Conservation (phyloP, 2,329 filamentous ascomycete species). For the Nemania bipapillata region DNA sequence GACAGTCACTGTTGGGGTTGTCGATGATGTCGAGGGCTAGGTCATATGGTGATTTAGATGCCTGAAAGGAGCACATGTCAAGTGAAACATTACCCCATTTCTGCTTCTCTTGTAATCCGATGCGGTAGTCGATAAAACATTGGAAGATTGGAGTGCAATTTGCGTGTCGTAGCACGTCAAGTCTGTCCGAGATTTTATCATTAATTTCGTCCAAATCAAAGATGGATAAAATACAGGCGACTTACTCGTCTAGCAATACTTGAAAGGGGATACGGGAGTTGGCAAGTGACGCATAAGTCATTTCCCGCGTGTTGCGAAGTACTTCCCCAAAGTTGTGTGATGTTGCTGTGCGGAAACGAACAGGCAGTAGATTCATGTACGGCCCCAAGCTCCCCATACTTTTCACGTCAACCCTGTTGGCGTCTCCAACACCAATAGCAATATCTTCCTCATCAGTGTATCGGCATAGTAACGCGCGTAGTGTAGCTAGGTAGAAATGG, state of each 20-base stretch:
- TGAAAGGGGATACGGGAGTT: neutral
- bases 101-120: neutral
- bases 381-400: too few species aligned
- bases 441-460: too few species aligned
- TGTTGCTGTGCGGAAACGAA: too few species aligned
- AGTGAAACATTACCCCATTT: neutral
- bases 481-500: too few species aligned
- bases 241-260: neutral
- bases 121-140: neutral
- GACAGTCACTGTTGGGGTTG: conserved; percentile 21
- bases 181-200: neutral
- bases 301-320: too few species aligned
- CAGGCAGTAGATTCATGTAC: too few species aligned
- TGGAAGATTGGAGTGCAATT: neutral
- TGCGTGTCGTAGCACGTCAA: neutral
- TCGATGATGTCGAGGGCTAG: neutral
- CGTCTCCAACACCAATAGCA: too few species aligned
- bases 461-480: too few species aligned
- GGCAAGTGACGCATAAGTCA: too few species aligned
- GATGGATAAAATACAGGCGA: neutral
- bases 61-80: neutral
- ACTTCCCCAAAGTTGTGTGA: too few species aligned
- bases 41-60: neutral
- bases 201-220: neutral
- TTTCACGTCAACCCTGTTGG: too few species aligned